Evolutionary conservation across 169 alveolate genomes (phyloP).

Genomic region (Eimeria praecox): DNA sequence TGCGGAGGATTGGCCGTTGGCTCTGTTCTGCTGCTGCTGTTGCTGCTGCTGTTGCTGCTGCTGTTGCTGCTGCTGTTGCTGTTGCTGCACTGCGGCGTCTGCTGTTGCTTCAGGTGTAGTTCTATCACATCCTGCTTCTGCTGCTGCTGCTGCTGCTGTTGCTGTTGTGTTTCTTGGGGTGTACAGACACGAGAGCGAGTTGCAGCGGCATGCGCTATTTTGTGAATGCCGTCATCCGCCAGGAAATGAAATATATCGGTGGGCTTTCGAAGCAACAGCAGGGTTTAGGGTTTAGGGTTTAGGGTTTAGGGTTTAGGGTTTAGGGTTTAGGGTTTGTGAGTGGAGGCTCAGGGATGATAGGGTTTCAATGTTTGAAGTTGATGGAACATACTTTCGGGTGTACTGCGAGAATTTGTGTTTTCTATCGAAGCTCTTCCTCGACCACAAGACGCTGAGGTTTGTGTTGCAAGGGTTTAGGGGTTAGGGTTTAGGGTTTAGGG

Average conservation of each 20-base stretch:
- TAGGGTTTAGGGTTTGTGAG: not conserved
- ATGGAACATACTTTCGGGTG: conserved; percentile 95
- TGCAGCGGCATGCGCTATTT: conserved; percentile 91
- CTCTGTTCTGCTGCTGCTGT: conserved; percentile 72
- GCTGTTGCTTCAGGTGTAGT: not conserved
- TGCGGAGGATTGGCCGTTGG: no score
- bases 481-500: not conserved
- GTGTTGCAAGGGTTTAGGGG: not conserved
- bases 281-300: not conserved
- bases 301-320: not conserved
- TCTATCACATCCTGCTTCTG: not conserved
- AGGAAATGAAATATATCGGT: conserved; percentile 98
- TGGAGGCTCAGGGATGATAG: conserved; percentile 90
- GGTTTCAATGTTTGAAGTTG: conserved; percentile 97
- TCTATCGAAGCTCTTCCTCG: conserved; percentile 97
- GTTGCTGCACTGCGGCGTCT: not conserved
- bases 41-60: conserved; percentile 19
- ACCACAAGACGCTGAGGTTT: conserved; percentile 97
- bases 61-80: conserved; percentile 57
- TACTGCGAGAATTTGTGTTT: conserved; percentile 98
- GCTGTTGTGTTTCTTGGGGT: conserved; percentile 21
- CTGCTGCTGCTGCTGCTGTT: not conserved
- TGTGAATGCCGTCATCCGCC: conserved; percentile 98
- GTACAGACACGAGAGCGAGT: conserved; percentile 90
- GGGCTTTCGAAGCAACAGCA: not conserved